Conservation (phyloP, 2,329 filamentous ascomycete species). For the Trichothecium sympodiale region DNA sequence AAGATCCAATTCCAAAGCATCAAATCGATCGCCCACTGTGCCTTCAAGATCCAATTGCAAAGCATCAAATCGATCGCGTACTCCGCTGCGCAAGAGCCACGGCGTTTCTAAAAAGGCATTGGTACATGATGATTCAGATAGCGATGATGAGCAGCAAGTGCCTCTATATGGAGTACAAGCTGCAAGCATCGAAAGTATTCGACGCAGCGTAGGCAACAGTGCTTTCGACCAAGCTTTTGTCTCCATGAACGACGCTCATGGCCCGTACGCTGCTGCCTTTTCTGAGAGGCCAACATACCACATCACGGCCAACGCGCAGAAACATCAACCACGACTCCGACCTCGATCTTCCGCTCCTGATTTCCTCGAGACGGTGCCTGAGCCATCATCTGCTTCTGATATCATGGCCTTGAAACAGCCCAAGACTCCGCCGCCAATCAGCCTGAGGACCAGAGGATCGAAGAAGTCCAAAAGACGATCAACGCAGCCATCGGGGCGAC, state of each 20-base stretch:
- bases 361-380: constrained; percentile 10
- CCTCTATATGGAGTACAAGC: constrained; percentile 2
- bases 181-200: constrained; percentile 5
- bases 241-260: background rate
- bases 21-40: constrained; percentile 10
- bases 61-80: constrained; percentile 20
- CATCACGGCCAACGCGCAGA: background rate
- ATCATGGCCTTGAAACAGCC: constrained; percentile 6
- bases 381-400: constrained; percentile 2
- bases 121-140: too few species aligned
- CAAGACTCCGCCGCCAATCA: constrained; percentile 28
- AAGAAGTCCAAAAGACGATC: constrained; percentile 7
- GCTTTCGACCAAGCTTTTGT: constrained; percentile 15
- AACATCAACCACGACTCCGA: constrained; percentile 3
- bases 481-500: background rate
- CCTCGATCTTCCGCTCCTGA: constrained; percentile 14
- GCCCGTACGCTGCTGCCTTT: background rate
- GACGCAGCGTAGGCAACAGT: constrained; percentile 14
- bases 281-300: too few species aligned
- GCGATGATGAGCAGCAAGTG: constrained; percentile 13
- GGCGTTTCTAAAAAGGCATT: constrained; percentile 4
- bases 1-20: constrained; percentile 7
- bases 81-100: constrained; percentile 26
- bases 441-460: constrained; percentile 28
- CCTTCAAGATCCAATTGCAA: constrained; percentile 7